These are phyloP conservation scores for Alternaria incomplexa DNA, from an alignment of 2,329 filamentous ascomycete species.

Conservation along the genomic window DNA sequence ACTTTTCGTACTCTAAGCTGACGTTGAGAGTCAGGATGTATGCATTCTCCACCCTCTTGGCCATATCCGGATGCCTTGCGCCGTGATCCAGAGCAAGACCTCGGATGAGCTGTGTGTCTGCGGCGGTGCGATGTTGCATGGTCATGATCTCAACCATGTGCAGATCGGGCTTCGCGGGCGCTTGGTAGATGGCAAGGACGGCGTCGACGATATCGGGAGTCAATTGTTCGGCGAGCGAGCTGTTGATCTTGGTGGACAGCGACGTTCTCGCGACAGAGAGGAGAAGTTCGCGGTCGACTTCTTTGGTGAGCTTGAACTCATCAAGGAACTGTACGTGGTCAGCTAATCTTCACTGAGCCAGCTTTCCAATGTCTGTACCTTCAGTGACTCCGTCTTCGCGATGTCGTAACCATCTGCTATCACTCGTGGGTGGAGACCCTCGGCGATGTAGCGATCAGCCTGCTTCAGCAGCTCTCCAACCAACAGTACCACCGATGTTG, in stretches of 20 bases:
- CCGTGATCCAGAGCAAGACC: constrained; percentile 94
- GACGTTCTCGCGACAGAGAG: constrained; percentile 93
- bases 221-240: constrained; percentile 84
- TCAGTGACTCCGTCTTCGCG: constrained; percentile 89
- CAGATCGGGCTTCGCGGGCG: constrained; percentile 89
- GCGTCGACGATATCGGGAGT: constrained; percentile 96
- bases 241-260: constrained; percentile 92
- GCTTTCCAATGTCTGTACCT: constrained; percentile 59
- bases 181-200: constrained; percentile 90
- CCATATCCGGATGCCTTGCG: constrained; percentile 97
- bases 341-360: background rate
- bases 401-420: constrained; percentile 98
- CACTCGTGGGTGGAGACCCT: constrained; percentile 95
- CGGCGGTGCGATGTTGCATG: constrained; percentile 97
- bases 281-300: constrained; percentile 92
- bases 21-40: constrained; percentile 96
- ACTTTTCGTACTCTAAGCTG: constrained; percentile 97
- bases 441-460: constrained; percentile 92
- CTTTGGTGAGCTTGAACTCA: constrained; percentile 84
- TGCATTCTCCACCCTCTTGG: constrained; percentile 93
- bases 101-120: constrained; percentile 94
- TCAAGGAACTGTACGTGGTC: constrained; percentile 76
- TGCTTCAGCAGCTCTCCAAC: constrained; percentile 98
- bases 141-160: constrained; percentile 99
- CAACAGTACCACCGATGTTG: constrained; percentile 92